Evolutionary conservation across 306 rosid species (phyloP), one percentile per base, ranked within the genome.

Genomic region (Vigna nakashimae): DNA sequence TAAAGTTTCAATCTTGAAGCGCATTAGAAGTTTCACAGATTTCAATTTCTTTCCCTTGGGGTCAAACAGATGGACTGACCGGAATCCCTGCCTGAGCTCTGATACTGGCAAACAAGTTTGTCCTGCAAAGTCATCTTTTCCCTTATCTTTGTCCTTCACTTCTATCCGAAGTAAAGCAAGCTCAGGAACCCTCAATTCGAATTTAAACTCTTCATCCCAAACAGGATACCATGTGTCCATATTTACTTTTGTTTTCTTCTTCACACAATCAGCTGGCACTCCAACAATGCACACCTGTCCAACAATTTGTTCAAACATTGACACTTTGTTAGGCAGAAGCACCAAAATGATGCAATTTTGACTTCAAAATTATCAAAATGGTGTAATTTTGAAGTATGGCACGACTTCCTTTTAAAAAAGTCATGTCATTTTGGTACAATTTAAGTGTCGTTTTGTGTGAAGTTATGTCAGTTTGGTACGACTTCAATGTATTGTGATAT

Each of bases 71-170:
- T 95, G 83, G 42, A 92, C 84, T 4, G 97, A 84, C 6, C 97
- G 88, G 58, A 94, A 83, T 28, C 98, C 97, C 0, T 59, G 70
- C 64, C 82, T 83, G 6, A 94, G 84, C 77, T 94, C 98, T 18
- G 92, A 85, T 53, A 94, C 83, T 0, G 97, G 97, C 81, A 94
- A 59, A 83, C 96, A 94, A 34, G 89, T 88, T 70, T 92, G 98
- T 55, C 98, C 98, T 0, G 93, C 97, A 77, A 89, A 94, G 65
- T 92, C 96, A 69, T 94, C 96, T 57, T 83, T 84, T 65, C 86
- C 90, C 67, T 86, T 30, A 55, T 94, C 92, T 69, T 83, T 84
- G 74, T 94, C 98, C 26, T 80, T 82, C 7, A 92, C 98, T 82
- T 79, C 91, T 6, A 94, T 81, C 65, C 89, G 76, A 3, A 94